Percentiles rank a stretch among this genome's conserved stretches.
Evolutionary conservation across 768 basidiomycete genomes (phyloP).

Genomic region (Lentinula sp.): DNA sequence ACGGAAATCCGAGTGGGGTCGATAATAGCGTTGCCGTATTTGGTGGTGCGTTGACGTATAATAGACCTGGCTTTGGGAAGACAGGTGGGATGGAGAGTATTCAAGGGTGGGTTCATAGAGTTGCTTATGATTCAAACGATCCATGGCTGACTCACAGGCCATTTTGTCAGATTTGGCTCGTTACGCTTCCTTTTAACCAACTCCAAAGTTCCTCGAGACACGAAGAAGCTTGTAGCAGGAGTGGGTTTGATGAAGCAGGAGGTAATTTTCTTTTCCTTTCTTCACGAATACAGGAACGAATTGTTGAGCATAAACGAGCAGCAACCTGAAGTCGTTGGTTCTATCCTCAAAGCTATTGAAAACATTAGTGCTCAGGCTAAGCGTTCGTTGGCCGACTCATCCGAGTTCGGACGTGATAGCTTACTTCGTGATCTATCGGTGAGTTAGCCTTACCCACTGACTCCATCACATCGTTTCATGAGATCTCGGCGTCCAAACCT

Average conservation of each 20-base stretch:
- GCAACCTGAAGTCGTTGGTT: constrained; percentile 83
- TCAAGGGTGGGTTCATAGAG: constrained; percentile 57
- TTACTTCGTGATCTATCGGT: constrained; percentile 68
- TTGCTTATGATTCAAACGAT: background rate
- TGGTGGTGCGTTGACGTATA: constrained; percentile 91
- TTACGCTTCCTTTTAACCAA: constrained; percentile 88
- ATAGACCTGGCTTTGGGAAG: constrained; percentile 69
- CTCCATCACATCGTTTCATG: constrained; percentile 7
- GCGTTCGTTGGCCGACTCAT: constrained; percentile 59
- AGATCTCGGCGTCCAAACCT: constrained; percentile 5
- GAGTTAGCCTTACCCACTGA: constrained; percentile 24
- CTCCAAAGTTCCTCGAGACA: constrained; percentile 89
- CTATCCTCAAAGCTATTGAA: constrained; percentile 77
- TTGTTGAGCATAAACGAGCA: constrained; percentile 17
- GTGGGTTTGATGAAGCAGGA: constrained; percentile 67
- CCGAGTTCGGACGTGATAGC: constrained; percentile 58
- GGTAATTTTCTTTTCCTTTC: constrained; percentile 30
- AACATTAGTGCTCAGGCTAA: constrained; percentile 79
- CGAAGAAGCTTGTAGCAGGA: constrained; percentile 89
- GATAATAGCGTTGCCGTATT: constrained; percentile 93
- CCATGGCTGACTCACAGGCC: background rate
- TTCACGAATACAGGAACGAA: constrained; percentile 4
- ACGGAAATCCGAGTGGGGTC: constrained; percentile 96
- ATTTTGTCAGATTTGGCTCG: constrained; percentile 69
- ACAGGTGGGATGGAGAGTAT: constrained; percentile 81